Evolutionary conservation across 192 early-diverging fungal species (phyloP), one percentile per base, ranked within the genome.

Genomic region (Glomus cerebriforme): DNA sequence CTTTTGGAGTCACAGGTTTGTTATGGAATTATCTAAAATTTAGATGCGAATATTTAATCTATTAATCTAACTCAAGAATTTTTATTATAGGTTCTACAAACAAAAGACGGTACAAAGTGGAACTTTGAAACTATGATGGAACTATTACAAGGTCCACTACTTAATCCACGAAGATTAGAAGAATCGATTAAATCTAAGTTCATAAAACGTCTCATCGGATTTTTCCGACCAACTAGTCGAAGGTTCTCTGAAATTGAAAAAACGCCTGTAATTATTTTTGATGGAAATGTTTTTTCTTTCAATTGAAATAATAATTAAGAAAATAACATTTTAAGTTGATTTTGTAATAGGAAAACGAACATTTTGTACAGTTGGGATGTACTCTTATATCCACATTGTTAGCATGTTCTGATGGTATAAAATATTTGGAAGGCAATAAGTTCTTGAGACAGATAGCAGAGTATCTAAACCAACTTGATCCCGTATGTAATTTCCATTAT

Each of bases 31-130:
- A 22, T 22, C 49, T 54, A 54, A 54, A 54, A 12, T 1, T 22
- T 22, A 54, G 6, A 54, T 54, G 49, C n/a, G n/a, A 2, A 7
- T 22, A 17, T 54, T 54, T 19, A 19, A 54, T 19, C 17, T 13
- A 54, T 19, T 54, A 54, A 19, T 54, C 47, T 54, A 22, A 54
- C 19, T 43, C 13, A 9, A 24, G 19, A 7, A 10, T 19, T 34
- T 34, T 58, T 77, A 1, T 29, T 60, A 29, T 84, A 91, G 89
- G 90, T 94, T 22, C 45, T 94, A 9, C 88, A 80, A 62, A 86
- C 89, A 9, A 95, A 93, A 70, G 95, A 96, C 26, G 88, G 86
- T 77, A 82, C 89, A 17, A 92, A 92, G 75, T 96, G 95, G 95
- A 86, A 87, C 26, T 96, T 92, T 94, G 91, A 93, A 37, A 85